Conservation (phyloP, 148 eudicot genomes). For the Camellia sinensis region DNA sequence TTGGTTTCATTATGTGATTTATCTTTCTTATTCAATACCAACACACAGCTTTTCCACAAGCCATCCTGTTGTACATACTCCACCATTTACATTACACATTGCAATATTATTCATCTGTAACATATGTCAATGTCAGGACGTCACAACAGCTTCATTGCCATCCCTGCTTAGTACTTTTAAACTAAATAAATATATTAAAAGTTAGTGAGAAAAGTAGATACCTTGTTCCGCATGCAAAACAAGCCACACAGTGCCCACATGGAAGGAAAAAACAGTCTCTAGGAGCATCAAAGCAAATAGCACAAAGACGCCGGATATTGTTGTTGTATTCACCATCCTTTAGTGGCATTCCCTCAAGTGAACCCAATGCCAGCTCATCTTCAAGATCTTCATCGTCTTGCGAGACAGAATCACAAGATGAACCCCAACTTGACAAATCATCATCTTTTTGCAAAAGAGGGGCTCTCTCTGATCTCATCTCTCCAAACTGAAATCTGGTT, state of each 20-base stretch:
- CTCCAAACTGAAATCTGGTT: slow-evolving; percentile 33
- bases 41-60: background rate
- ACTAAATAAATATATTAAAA: background rate
- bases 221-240: slow-evolving; percentile 78
- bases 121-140: background rate
- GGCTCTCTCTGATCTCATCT: slow-evolving; percentile 39
- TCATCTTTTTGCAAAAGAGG: slow-evolving; percentile 68
- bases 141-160: background rate
- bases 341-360: slow-evolving; percentile 34
- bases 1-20: background rate
- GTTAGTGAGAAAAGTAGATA: slow-evolving; percentile 18
- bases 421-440: slow-evolving; percentile 65
- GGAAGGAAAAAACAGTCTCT: slow-evolving; percentile 92
- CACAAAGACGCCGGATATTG: slow-evolving; percentile 54
- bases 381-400: slow-evolving; percentile 56
- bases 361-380: slow-evolving; percentile 36
- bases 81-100: background rate
- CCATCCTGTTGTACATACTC: background rate
- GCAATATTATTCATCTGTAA: background rate
- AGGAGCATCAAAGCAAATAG: slow-evolving; percentile 79
- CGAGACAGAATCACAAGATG: slow-evolving; percentile 69
- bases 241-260: slow-evolving; percentile 80
- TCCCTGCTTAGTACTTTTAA: background rate
- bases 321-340: slow-evolving; percentile 42
- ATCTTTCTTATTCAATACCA: background rate